These are phyloP conservation scores for Magnaporthiopsis poae DNA, from an alignment of 2,329 filamentous ascomycete genomes.

Conservation along the genomic window DNA sequence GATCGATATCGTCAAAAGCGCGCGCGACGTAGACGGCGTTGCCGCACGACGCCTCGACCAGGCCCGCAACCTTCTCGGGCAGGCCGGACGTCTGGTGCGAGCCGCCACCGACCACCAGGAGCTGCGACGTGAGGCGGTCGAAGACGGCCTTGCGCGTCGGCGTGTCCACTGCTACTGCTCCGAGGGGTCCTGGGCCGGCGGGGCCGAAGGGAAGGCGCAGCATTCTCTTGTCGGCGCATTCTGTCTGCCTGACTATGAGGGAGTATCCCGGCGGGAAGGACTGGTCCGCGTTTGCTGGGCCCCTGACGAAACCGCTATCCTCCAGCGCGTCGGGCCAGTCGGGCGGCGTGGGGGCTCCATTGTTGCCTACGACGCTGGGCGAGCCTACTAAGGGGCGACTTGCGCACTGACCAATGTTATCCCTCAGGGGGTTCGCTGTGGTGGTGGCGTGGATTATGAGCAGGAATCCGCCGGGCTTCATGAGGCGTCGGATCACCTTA, in stretches of 20 bases:
- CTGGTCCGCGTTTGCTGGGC: conserved; percentile 23
- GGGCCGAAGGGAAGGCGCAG: conserved; percentile 13
- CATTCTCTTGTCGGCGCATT: conserved; percentile 16
- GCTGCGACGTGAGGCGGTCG: conserved; percentile 9
- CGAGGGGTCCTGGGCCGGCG: background rate
- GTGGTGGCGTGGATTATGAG: conserved; percentile 21
- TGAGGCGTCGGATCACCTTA: conserved; percentile 13
- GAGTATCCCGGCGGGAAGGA: conserved; percentile 23
- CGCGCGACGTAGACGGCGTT: conserved; percentile 11
- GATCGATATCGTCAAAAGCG: conserved; percentile 21
- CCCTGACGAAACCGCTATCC: conserved; percentile 23
- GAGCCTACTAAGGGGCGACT: background rate
- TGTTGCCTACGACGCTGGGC: background rate
- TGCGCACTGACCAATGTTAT: conserved; percentile 13
- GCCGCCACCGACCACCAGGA: conserved; percentile 25
- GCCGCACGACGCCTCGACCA: conserved; percentile 16
- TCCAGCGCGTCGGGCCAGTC: conserved; percentile 26
- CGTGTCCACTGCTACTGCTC: background rate
- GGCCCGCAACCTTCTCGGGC: conserved; percentile 12
- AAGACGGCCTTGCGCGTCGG: background rate
- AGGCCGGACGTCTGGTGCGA: conserved; percentile 13
- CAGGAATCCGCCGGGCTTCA: conserved; percentile 23
- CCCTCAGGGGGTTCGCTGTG: conserved; percentile 14
- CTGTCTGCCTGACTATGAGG: conserved; percentile 28
- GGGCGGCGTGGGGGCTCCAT: conserved; percentile 17